Percentiles rank a stretch among this genome's conserved stretches.
Conservation (phyloP, 371 early-diverging fungal species). For the Smittium culicis region DNA sequence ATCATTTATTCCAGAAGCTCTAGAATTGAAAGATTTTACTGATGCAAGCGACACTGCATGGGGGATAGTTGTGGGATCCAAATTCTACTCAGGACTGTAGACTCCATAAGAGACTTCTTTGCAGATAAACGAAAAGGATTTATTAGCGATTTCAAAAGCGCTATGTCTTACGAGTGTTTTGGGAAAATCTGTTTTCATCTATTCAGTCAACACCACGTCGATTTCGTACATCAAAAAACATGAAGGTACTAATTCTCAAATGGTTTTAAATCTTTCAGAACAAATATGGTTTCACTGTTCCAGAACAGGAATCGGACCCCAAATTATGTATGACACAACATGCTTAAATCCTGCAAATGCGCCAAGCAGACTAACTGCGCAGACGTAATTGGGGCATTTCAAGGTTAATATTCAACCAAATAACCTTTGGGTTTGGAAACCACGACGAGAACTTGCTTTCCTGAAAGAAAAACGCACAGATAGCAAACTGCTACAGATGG, state of each 20-base stretch:
- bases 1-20: neutral
- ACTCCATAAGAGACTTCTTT: neutral
- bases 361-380: slow-evolving; percentile 7
- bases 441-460: slow-evolving; percentile 26
- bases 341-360: neutral
- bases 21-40: neutral
- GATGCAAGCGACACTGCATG: slow-evolving; percentile 10
- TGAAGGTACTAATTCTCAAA: neutral
- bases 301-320: neutral
- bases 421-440: neutral
- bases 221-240: slow-evolving; percentile 1
- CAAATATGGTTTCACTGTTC: neutral
- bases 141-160: neutral
- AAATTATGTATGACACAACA: neutral
- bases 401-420: neutral
- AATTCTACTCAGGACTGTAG: neutral
- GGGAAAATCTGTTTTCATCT: neutral
- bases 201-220: neutral
- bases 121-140: neutral
- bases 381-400: slow-evolving; percentile 11
- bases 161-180: neutral
- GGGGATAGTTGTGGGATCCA: slow-evolving; percentile 3
- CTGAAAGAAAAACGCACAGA: slow-evolving; percentile 10
- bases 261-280: neutral
- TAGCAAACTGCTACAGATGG: slow-evolving; percentile 16